Evolutionary conservation across 306 rosid species (phyloP).

Genomic region (Malus sieversii): DNA sequence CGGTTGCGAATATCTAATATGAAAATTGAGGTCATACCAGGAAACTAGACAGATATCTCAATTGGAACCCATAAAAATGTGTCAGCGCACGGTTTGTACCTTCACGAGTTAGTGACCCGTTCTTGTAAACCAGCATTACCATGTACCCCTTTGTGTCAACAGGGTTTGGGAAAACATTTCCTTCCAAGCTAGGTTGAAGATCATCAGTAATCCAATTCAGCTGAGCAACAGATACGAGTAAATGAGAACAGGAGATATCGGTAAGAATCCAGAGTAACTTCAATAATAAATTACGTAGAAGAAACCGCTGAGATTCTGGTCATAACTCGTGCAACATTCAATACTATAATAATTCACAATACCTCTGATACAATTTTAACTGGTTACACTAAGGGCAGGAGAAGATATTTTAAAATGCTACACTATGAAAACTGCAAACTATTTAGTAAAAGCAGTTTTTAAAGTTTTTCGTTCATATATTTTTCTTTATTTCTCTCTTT

Average conservation of each 20-base stretch:
- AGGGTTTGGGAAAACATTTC: constrained; percentile 90
- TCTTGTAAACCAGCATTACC: constrained; percentile 96
- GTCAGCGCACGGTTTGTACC: constrained; percentile 36
- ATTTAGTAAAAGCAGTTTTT: neutral
- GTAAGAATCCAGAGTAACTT: neutral
- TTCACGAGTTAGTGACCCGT: constrained; percentile 95
- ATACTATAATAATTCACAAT: neutral
- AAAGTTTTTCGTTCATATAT: neutral
- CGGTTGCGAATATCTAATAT: constrained; percentile 65
- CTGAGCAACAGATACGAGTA: constrained; percentile 30
- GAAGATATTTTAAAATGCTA: neutral
- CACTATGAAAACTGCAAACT: neutral
- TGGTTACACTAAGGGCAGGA: neutral
- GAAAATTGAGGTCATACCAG: constrained; percentile 2
- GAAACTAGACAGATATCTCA: constrained; percentile 9
- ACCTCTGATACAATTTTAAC: neutral
- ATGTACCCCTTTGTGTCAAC: constrained; percentile 80
- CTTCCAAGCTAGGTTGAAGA: constrained; percentile 85
- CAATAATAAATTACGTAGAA: neutral
- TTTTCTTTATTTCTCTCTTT: neutral
- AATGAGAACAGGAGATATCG: constrained; percentile 7
- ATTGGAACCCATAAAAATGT: neutral
- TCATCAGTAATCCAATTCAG: constrained; percentile 80
- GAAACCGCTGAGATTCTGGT: neutral
- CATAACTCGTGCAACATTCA: neutral